Percentiles rank a stretch among this genome's conserved stretches.
Evolutionary conservation across 2,329 filamentous ascomycete genomes (phyloP).

Genomic region (Xylariaceae sp.): DNA sequence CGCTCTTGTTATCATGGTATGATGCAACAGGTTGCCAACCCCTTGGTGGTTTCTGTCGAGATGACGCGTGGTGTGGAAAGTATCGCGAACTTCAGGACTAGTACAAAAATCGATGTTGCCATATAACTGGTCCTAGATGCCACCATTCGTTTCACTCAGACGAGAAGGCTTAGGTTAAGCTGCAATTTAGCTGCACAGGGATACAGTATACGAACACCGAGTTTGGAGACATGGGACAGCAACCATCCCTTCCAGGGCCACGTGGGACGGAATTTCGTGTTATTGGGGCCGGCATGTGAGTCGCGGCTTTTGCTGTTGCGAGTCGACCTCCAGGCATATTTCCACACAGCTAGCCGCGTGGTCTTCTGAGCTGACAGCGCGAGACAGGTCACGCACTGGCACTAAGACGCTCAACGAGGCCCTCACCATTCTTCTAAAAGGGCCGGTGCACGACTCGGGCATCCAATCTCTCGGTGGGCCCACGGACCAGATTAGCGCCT

Average conservation of each 20-base stretch:
- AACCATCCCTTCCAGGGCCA: conserved; percentile 28
- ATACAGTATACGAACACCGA: no score
- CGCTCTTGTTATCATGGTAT: no score
- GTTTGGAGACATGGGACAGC: conserved; percentile 28
- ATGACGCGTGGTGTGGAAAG: no score
- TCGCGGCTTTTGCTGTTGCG: conserved; percentile 8
- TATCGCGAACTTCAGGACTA: neutral
- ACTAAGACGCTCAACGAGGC: conserved; percentile 36
- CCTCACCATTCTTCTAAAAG: conserved; percentile 31
- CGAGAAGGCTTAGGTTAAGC: no score
- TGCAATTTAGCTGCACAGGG: no score
- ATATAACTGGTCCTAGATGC: conserved; percentile 6
- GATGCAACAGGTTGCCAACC: conserved; percentile 1
- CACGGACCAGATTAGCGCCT: conserved; percentile 31
- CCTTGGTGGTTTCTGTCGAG: conserved; percentile 5
- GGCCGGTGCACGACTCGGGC: conserved; percentile 33
- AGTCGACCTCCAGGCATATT: no score
- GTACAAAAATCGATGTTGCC: conserved; percentile 15
- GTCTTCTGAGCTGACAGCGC: conserved; percentile 14
- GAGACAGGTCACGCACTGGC: conserved; percentile 32
- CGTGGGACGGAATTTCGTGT: conserved; percentile 32
- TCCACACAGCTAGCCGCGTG: no score
- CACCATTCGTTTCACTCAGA: conserved; percentile 6
- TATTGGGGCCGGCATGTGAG: conserved; percentile 34
- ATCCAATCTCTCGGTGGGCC: conserved; percentile 33